Evolutionary conservation across 257 asterid species (phyloP), one percentile per base, ranked within the genome.

Genomic region (Lycium ferocissimum): DNA sequence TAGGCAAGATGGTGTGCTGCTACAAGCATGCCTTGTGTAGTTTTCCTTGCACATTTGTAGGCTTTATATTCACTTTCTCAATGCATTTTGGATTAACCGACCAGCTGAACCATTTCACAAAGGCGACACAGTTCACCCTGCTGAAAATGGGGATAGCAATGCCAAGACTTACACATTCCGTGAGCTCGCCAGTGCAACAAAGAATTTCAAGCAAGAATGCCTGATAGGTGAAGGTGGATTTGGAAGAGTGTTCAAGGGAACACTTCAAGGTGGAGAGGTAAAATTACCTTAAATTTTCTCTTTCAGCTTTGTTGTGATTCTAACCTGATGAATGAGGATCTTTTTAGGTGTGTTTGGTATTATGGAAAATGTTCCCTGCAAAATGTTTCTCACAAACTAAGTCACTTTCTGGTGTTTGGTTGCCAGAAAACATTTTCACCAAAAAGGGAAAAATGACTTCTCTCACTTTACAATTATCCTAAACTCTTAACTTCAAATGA

Each of bases 181-280:
- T 35, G 86, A 86, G 83, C 88, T 86, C 22, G 88, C 88, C 7
- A 75, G 75, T 45, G 88, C 88, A 18, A 82, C 86, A 61, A 86
- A 83, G 13, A 86, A 86, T 57, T 86, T 86, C 80, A 80, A 85
- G 69, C 85, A 75, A 63, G 88, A 83, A 86, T 73, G 84, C 81
- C 57, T 83, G 35, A 11, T 86, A 61, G 86, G 88, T 56, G 88
- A 86, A 75, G 85, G 81, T 43, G 86, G 81, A 59, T 86, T 73
- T 47, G 89, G 89, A 15, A 80, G 83, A 70, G 83, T 87, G 47
- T 87, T 67, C 80, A 87, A 87, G 73, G 89, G 85, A 61, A 84
- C 87, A 6, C 72, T 87, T 84, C 85, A 84, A 10, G 79, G 69
- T 47, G 89, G 87, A 15, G 72, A 87, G 89, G 88, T 85, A 85